Evolutionary conservation across 495 filamentous ascomycete genomes (phyloP), one percentile per base, ranked within the genome.

Genomic region (Aspergillus baeticus): DNA sequence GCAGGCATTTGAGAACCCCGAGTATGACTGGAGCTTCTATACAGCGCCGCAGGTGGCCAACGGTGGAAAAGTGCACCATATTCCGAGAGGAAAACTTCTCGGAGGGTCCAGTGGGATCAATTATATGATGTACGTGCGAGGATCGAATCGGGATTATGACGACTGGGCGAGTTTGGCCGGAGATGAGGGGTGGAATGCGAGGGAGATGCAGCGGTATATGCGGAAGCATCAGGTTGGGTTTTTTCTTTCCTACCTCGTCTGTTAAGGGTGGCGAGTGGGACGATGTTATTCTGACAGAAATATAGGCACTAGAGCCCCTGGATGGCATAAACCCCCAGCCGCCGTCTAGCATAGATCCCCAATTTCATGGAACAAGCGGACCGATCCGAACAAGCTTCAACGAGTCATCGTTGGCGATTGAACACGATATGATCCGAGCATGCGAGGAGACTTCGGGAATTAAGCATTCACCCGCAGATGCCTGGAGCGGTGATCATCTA

Each of bases 41-140:
- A 80, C 81, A 0, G 65, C 69, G 10, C 82, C 82, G 5, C 82
- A 86, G 69, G 36, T 53, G 26, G 63, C 34, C 1, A 66, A 72
- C 35, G 37, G 58, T 39, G 59, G 62, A 13, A 42, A 39, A 20
- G 22, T 64, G 5, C 62, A 66, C 15, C 67, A 73, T 60, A 46
- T 65, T n/a, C 61, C 76, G 1, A 79, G 79, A 3, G 84, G 83
- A 14, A 83, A 82, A 57, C 67, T 76, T 35, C 66, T 87, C 0
- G 85, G 85, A 5, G 85, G 84, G 8, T 81, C 77, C 7, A 84
- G 80, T 23, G 79, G 68, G 1, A 74, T 86, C 54, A 88, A 87
- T 45, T 61, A 62, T 29, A 59, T 68, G 62, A 64, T 67, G 55
- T 69, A 67, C 36, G 64, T 64, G 6, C 66, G 72, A 2, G 66